Base-by-base conservation (phyloP, 2,329 filamentous ascomycete genomes). In the Calonectria honghensis region DNA sequence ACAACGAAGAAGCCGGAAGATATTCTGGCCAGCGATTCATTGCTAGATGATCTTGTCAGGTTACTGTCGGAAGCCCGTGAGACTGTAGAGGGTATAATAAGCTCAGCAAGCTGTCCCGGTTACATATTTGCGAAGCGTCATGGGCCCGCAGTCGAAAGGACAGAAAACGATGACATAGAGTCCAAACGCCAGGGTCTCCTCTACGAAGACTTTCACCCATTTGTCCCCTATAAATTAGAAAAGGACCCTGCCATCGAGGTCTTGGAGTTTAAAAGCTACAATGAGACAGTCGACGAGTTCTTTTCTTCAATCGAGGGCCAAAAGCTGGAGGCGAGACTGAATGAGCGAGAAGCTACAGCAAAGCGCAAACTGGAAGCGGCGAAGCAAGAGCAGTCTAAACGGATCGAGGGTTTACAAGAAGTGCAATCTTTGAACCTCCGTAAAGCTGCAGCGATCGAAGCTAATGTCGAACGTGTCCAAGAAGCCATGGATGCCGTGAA, bases 231-330 rank as follows among this genome's bases (percentile, higher is more conserved):
- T 29, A 96, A 98, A 79, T 94, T 98, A 75, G 91, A 93, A 75
- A 88, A 90, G 9, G 92, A 96, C 71, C 87, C 92, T 0, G 86
- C 89, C 0, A 90, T 93, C 31, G 90, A 91, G 4, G 91, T 98
- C 20, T 82, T 98, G 16, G 91, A 95, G 69, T 96, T 96, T 78
- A 90, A 95, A 9, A 94, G 93, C 13, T 98, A 97, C 88, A 98
- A 98, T 84, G 94, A 94, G 82, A 97, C 96, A 0, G 96, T 98
- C 0, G 97, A 99, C 82, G 95, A 98, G 79, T 99, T 98, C 87
- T 98, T 98, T 84, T 98, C 97, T 0, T 98, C 96, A 0, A 91
- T 98, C 32, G 97, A 99, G 85, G 95, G 96, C 0, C 96, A 98
- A 83, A 98, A 95, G 83, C 89, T 98, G 1, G 94, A 98, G 83